These are phyloP conservation scores for Pythium aristosporum DNA, from an alignment of 352 stramenopile genomes.

Conservation along the genomic window DNA sequence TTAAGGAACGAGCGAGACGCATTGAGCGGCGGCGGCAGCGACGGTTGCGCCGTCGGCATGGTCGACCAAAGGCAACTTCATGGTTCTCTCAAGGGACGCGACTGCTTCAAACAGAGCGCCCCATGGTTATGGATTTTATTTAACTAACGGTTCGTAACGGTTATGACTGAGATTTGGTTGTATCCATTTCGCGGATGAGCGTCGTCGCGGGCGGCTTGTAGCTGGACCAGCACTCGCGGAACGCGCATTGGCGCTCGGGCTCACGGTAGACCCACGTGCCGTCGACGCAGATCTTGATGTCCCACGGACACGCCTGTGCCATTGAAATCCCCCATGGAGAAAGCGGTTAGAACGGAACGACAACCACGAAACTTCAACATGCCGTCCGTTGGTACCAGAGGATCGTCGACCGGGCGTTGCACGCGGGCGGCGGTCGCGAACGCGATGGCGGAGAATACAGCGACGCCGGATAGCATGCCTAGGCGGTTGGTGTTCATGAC, in stretches of 20 bases:
- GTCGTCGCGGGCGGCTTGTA: not conserved
- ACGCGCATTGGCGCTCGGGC: slow-evolving; percentile 43
- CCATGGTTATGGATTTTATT: too few species aligned
- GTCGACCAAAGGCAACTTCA: not conserved
- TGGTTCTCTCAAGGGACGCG: not conserved
- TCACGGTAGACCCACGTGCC: slow-evolving; percentile 66
- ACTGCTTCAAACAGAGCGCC: not conserved
- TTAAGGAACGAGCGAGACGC: slow-evolving; percentile 15
- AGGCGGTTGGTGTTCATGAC: not conserved
- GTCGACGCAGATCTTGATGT: slow-evolving; percentile 60
- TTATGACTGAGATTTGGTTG: not conserved
- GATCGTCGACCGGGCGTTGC: slow-evolving; percentile 29
- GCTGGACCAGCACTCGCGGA: slow-evolving; percentile 48
- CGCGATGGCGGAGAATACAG: not conserved
- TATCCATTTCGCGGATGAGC: not conserved
- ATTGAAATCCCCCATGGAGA: not conserved
- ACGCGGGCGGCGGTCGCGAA: not conserved
- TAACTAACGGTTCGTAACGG: not conserved
- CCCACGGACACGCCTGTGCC: slow-evolving; percentile 52
- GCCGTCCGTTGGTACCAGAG: slow-evolving; percentile 30
- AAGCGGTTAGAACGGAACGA: not conserved
- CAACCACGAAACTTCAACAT: too few species aligned
- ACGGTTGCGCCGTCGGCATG: slow-evolving; percentile 8
- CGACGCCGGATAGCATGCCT: not conserved
- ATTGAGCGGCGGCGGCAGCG: slow-evolving; percentile 11